Base-by-base conservation (phyloP, 2,329 filamentous ascomycete genomes). In the Scopulariopsis brevicaulis region DNA sequence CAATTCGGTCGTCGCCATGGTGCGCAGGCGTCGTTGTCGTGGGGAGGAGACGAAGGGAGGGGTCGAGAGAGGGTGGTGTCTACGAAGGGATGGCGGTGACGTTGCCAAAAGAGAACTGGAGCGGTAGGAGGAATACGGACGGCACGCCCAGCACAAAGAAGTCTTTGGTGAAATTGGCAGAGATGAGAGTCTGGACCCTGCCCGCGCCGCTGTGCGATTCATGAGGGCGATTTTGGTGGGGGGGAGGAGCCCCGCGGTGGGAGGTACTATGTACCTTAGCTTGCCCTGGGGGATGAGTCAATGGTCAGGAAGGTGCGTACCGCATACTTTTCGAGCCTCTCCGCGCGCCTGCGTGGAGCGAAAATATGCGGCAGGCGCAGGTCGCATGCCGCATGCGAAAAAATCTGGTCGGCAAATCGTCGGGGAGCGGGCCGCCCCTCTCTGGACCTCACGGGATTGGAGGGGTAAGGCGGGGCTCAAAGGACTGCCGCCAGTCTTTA, bases 1-100 rank as follows among this genome's bases (percentile, higher is more conserved):
- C 46, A 50, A 10, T 50, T 50, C 59, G 25, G 56, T 58, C 48
- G 65, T 57, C 53, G 61, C 63, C 65, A 68, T 68, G 57, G 61
- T 65, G 50, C 28, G 28, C 20, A 11, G n/a, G 22, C 40, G 54
- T 22, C 22, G 55, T 24, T 46, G 40, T 15, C 18, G 40, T 22
- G 55, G n/a, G 55, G 12, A 37, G 40, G 25, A 22, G 32, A 48
- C 11, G 34, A 35, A n/a, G 43, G 25, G 55, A 46, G 43, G 15
- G 46, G 12, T 7, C 28, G 46, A 20, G 25, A 52, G 55, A 32
- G 34, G 54, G 22, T 48, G 54, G 11, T 55, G 20, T 24, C 12
- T 50, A 22, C 5, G 22, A 22, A 50, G 20, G 46, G 46, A 14
- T 50, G 18, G 46, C 22, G 7, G 46, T n/a, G 46, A 20, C 46